These are phyloP conservation scores for Suillus fuscotomentosus DNA, from an alignment of 768 basidiomycete genomes.

Conservation along the genomic window DNA sequence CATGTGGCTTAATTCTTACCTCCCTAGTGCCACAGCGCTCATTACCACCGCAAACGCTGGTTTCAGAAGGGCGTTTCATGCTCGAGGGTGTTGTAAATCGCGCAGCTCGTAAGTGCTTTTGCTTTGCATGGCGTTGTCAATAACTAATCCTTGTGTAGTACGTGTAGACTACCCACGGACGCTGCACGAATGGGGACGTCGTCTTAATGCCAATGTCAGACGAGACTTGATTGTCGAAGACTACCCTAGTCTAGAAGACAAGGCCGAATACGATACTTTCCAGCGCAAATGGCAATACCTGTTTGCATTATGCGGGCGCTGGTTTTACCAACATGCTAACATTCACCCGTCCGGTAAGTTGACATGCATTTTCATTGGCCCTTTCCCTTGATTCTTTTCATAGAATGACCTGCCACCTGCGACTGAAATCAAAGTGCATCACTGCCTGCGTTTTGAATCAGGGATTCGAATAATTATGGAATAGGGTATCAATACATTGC, in stretches of 20 bases:
- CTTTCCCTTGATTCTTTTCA: not conserved
- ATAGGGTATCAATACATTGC: constrained; percentile 2
- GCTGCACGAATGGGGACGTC: constrained; percentile 85
- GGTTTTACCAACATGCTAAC: constrained; percentile 82
- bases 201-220: constrained; percentile 63
- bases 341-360: constrained; percentile 61
- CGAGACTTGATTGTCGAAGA: constrained; percentile 57
- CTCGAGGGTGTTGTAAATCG: constrained; percentile 86
- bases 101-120: constrained; percentile 55
- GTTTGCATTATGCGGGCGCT: constrained; percentile 75
- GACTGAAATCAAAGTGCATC: constrained; percentile 34
- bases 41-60: constrained; percentile 68
- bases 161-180: constrained; percentile 66
- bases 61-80: constrained; percentile 71
- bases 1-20: constrained; percentile 88
- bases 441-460: constrained; percentile 7
- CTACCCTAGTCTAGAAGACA: constrained; percentile 58
- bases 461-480: constrained; percentile 3
- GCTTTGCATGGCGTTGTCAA: not conserved
- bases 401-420: constrained; percentile 52
- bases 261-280: constrained; percentile 62
- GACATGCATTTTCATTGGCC: not conserved
- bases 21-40: constrained; percentile 83
- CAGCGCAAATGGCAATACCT: constrained; percentile 83
- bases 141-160: constrained; percentile 7